Base-by-base conservation (phyloP, 495 filamentous ascomycete species). In the Filosporella fistucella region DNA sequence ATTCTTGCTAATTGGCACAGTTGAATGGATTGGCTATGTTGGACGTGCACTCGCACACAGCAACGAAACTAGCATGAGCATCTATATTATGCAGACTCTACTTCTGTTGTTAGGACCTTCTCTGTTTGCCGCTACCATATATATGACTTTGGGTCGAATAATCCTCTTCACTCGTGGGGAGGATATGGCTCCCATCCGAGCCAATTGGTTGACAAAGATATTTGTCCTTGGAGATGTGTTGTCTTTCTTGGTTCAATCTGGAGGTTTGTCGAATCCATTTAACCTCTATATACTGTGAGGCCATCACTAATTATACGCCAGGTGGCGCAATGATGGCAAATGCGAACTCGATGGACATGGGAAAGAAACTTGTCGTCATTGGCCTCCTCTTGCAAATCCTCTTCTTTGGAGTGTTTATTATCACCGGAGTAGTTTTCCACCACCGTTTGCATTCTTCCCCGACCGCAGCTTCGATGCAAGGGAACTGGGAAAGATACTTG, bases 111-210 rank as follows among this genome's bases (percentile, higher is more conserved):
- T 80, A 12, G 73, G 67, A 0, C 76, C 75, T 6, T 71, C 74
- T 0, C 62, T 78, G 6, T 75, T 71, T 47, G 72, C 75, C 10
- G 75, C 75, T 0, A 68, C 63, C 2, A 75, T 79, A 36, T 77
- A 80, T 52, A 80, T 78, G 75, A 60, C 70, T 21, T 60, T 78
- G 2, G 72, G 69, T 0, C 66, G 74, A 2, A 53, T 78, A 0
- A 71, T 77, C 14, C 23, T 52, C 10, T 30, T 56, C 4, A 55
- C 67, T 3, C 58, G 70, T 16, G 77, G 66, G 16, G 72, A 76
- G 21, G 5, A 37, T 10, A 58, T 60, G 46, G 43, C 59, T 5
- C 47, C 67, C 10, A 61, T 76, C 30, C 59, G 47, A 9, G 32
- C 45, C 12, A 60, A 42, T 9, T 62, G 65, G 47, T 39, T 74